Percentiles rank a stretch among this genome's conserved stretches.
These are phyloP conservation scores for Colletotrichum simmondsii DNA, from an alignment of 2,329 filamentous ascomycete species.

Conservation along the genomic window DNA sequence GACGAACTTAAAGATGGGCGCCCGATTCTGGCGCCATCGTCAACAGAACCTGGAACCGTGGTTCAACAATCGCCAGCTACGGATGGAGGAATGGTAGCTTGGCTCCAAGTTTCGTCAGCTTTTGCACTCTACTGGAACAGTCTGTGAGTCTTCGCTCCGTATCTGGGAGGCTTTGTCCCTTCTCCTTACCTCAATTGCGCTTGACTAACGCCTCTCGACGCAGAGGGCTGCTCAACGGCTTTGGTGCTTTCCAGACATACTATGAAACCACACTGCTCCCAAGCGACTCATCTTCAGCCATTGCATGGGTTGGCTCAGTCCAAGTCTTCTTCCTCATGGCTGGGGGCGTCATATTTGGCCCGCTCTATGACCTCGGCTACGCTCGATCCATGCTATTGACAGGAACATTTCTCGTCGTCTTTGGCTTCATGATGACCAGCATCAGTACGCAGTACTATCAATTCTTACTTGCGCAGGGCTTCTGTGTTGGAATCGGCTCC, in stretches of 20 bases:
- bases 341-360: conserved; percentile 67
- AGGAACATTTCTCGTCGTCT: conserved; percentile 66
- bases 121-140: not conserved
- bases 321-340: conserved; percentile 65
- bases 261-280: conserved; percentile 46
- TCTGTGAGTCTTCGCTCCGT: not conserved
- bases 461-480: conserved; percentile 49
- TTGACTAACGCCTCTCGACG: conserved; percentile 52
- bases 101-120: not conserved
- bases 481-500: conserved; percentile 48
- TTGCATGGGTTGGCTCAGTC: conserved; percentile 70
- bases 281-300: conserved; percentile 46
- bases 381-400: conserved; percentile 63
- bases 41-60: not conserved
- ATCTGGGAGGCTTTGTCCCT: not conserved
- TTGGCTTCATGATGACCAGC: conserved; percentile 71
- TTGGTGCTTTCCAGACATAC: conserved; percentile 52
- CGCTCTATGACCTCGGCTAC: conserved; percentile 70
- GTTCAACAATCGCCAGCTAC: not conserved
- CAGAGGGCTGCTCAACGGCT: conserved; percentile 39
- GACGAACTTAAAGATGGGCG: not conserved
- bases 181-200: not conserved
- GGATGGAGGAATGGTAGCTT: not conserved
- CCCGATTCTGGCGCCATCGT: not conserved
- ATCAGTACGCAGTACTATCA: conserved; percentile 54